Evolutionary conservation across 352 stramenopile species (phyloP), one percentile per base, ranked within the genome.

Genomic region (Pythium sp.): DNA sequence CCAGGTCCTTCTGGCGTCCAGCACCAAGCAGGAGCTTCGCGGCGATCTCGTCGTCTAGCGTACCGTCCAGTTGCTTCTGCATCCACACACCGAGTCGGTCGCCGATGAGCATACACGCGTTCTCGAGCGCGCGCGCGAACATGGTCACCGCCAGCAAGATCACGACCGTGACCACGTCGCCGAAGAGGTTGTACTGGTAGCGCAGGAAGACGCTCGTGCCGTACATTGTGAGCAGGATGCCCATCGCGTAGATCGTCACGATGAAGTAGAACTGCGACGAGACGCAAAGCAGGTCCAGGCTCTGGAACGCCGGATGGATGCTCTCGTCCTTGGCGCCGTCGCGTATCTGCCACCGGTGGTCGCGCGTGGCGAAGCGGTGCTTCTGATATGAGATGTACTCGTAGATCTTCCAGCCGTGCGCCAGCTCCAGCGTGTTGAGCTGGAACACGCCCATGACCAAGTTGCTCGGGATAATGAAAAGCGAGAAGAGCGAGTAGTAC

Each of bases 351-450:
- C 97, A 99, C 7, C 92, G 86, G 46, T 94, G 81, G 41, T 98
- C 90, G 20, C 97, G 87, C 36, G 98, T 97, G 14, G 78, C 80
- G 74, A 99, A 99, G 34, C 96, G 87, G 72, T 98, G 98, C 64
- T 95, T 82, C 70, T 99, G 93, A 73, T 99, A 99, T 41, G 90
- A 91, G 6, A 98, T 82, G 77, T 99, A 99, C 78, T 99, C 97
- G 80, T 98, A 98, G 11, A 99, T 84, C 73, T 98, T 98, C 95
- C 96, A 99, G 8, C 97, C 97, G 65, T 98, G 93, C 9, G 97
- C 83, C 14, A 99, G 88, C 70, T 99, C 97, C 64, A 98, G 91
- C 30, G 92, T 97, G 73, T 98, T 98, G 3, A 99, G 84, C 68
- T 99, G 82, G 58, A 99, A 97, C 3, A 96, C 86, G 68, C 98